Evolutionary conservation across 208 protist species (phyloP), one percentile per base, ranked within the genome.

Genomic region (Leishmania aethiopica): DNA sequence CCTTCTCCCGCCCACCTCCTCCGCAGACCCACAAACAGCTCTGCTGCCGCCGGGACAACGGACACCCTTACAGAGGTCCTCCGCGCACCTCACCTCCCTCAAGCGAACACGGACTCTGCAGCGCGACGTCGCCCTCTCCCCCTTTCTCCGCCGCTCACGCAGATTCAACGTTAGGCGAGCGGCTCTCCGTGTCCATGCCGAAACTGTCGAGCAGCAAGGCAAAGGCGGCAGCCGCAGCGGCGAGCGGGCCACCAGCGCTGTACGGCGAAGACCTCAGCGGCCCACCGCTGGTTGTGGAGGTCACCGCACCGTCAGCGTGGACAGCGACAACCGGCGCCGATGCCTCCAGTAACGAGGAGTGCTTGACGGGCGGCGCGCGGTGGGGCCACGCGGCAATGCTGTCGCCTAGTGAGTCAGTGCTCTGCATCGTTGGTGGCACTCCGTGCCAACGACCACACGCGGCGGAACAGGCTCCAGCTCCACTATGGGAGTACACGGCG

Each of bases 261-360:
- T 85, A 85, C 82, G 77, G 78, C 55, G 82, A 85, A 47, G 67
- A 19, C 1, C 57, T 72, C 47, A 74, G 59, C 72, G 82, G 82
- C 8, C 62, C 82, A 11, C 59, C 77, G 7, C 53, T 79, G 15
- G 77, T 81, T 13, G 73, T 85, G 15, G 72, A 76, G 19, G 37
- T 84, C 8, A 72, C 67, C 3, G 71, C 28, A 25, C 32, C 70
- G 4, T 71, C 40, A 10, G 15, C 53, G 35, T 84, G 80, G 80
- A 53, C 60, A 5, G 69, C 75, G 60, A 79, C 60, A 17, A n/a
- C 22, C 45, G 28, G 0, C 32, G 51, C 74, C 28, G 78, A 59
- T 19, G 60, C 40, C 25, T 10, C 42, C 57, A 40, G 69, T 47
- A 60, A 67, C 35, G 53, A 35, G 6, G 71, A 37, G 32, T 60